A percentile compares a stretch with the other conserved stretches of the same genome.
phyloP scores from a whole-genome alignment of 78 protist genomes.

The Chrysochromulina tobinii region DNA sequence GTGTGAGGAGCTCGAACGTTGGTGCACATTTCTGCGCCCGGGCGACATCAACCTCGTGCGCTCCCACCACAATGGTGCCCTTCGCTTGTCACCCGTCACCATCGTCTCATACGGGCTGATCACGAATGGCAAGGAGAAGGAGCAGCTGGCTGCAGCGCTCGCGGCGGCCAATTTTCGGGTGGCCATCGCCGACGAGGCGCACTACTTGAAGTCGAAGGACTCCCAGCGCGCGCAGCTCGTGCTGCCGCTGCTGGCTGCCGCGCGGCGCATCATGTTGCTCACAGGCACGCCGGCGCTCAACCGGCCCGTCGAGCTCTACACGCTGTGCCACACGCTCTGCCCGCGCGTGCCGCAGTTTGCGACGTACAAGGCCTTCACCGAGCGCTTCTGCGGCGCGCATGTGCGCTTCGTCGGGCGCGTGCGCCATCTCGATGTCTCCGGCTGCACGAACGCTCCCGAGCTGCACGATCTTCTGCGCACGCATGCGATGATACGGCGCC shows the following conservation, averaged over 20 bases:
- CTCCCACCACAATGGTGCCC: neutral
- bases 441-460: constrained; percentile 72
- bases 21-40: neutral
- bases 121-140: constrained; percentile 7
- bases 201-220: neutral
- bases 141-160: neutral
- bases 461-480: constrained; percentile 45
- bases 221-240: neutral
- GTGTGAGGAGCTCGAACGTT: constrained; percentile 1
- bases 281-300: constrained; percentile 90
- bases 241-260: neutral
- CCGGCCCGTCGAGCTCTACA: constrained; percentile 85
- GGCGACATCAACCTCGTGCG: neutral
- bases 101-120: constrained; percentile 5
- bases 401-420: neutral
- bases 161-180: neutral
- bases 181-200: constrained; percentile 2
- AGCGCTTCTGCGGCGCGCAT: constrained; percentile 67
- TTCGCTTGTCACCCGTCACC: neutral
- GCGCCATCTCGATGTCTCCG: constrained; percentile 54
- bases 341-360: neutral
- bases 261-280: constrained; percentile 50
- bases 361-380: constrained; percentile 23
- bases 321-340: constrained; percentile 71
- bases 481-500: constrained; percentile 72